These are phyloP conservation scores for Xylariaceae sp. DNA, from an alignment of 2,329 filamentous ascomycete genomes.

Conservation along the genomic window DNA sequence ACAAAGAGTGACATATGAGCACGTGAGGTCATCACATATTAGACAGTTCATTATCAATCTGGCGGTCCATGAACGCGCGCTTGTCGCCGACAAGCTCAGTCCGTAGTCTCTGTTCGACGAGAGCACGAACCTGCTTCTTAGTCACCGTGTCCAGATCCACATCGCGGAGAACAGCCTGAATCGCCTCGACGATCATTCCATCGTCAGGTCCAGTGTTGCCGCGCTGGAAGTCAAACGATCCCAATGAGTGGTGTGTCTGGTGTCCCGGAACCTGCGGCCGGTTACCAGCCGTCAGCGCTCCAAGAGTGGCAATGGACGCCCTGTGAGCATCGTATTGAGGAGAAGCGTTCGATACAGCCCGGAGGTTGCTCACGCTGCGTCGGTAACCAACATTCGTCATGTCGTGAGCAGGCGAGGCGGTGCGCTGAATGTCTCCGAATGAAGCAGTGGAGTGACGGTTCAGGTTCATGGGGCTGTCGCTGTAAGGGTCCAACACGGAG, in stretches of 20 bases:
- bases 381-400: conserved; percentile 40
- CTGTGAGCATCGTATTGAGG: conserved; percentile 38
- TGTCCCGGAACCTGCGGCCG: conserved; percentile 44
- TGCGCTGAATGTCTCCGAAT: conserved; percentile 48
- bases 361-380: conserved; percentile 60
- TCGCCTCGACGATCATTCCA: conserved; percentile 72
- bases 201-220: conserved; percentile 66
- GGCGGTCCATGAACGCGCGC: conserved; percentile 80
- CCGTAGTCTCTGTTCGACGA: conserved; percentile 90
- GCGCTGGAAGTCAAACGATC: conserved; percentile 58
- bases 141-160: conserved; percentile 96
- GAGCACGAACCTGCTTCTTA: conserved; percentile 89
- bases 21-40: conserved; percentile 62
- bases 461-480: conserved; percentile 51
- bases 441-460: conserved; percentile 70
- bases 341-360: conserved; percentile 44
- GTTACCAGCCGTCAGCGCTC: conserved; percentile 40
- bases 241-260: conserved; percentile 36
- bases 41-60: conserved; percentile 89
- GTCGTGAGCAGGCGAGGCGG: conserved; percentile 56
- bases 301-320: conserved; percentile 43
- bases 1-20: not conserved
- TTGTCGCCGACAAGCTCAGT: conserved; percentile 82
- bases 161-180: conserved; percentile 74
- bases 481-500: conserved; percentile 43